A percentile compares a stretch with the other conserved stretches of the same genome.
Conservation (phyloP, 805 yeast genomes). For the Zygosaccharomyces siamensis region DNA sequence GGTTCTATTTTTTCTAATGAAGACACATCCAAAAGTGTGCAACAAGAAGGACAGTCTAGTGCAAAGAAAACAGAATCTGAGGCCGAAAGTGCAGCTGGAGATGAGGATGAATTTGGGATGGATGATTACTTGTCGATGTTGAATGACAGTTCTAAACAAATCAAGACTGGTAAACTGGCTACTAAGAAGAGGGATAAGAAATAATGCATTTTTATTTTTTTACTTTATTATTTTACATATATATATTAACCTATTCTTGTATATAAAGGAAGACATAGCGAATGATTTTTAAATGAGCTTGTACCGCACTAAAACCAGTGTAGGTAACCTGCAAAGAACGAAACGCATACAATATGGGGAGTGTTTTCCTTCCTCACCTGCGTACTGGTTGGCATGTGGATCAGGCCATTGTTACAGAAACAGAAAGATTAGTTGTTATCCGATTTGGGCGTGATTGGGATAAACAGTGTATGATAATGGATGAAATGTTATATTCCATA, state of each 20-base stretch:
- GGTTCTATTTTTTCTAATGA: conserved; percentile 43
- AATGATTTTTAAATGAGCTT: conserved; percentile 5
- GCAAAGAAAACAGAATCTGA: conserved; percentile 7
- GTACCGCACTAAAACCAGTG: background rate
- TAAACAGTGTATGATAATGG: conserved; percentile 82
- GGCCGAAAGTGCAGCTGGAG: conserved; percentile 6
- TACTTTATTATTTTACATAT: background rate
- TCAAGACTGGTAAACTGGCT: conserved; percentile 33
- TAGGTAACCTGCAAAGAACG: background rate
- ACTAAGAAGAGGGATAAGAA: conserved; percentile 29
- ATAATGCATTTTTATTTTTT: conserved; percentile 12
- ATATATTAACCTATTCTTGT: background rate
- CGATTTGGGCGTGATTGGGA: conserved; percentile 82
- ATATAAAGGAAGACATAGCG: conserved; percentile 5
- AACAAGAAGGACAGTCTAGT: conserved; percentile 9
- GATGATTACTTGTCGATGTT: conserved; percentile 33
- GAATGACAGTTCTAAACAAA: conserved; percentile 29
- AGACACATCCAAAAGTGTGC: conserved; percentile 16
- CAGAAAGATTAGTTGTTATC: conserved; percentile 78
- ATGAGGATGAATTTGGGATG: conserved; percentile 24
- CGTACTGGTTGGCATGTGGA: conserved; percentile 95
- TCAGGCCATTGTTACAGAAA: conserved; percentile 93
- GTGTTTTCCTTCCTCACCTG: conserved; percentile 75
- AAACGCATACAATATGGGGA: conserved; percentile 49
- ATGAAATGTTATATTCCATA: conserved; percentile 71